These are phyloP conservation scores for Chenopodium suecicum DNA, from an alignment of 148 eudicot species.

Conservation along the genomic window DNA sequence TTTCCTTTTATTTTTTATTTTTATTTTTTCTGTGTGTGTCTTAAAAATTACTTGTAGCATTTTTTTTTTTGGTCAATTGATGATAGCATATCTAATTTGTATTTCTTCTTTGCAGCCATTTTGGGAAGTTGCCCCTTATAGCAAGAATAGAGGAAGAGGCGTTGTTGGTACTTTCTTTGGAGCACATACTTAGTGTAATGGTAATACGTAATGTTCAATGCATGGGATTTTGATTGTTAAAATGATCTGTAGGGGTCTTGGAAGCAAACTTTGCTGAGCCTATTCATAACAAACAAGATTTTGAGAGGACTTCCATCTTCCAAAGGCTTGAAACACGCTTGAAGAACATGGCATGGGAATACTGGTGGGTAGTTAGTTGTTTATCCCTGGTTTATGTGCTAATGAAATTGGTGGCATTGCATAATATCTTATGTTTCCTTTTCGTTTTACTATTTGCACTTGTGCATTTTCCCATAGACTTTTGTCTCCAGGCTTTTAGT, in stretches of 20 bases:
- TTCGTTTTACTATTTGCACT: background rate
- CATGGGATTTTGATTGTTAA: constrained; percentile 6
- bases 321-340: constrained; percentile 77
- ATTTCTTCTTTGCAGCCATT: constrained; percentile 67
- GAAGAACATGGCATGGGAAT: constrained; percentile 80
- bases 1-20: too few species aligned
- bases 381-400: constrained; percentile 3
- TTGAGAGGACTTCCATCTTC: constrained; percentile 78
- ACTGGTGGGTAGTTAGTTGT: constrained; percentile 55
- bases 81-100: background rate
- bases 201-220: background rate
- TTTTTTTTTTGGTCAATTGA: background rate
- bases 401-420: background rate
- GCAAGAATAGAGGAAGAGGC: constrained; percentile 75
- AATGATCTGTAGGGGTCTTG: constrained; percentile 50
- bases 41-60: too few species aligned
- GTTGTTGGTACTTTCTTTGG: constrained; percentile 63
- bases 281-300: constrained; percentile 85
- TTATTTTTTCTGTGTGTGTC: too few species aligned
- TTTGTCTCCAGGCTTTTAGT: background rate
- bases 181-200: background rate
- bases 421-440: background rate
- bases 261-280: constrained; percentile 88
- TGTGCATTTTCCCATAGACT: background rate
- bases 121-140: constrained; percentile 63